A percentile compares a stretch with the other conserved stretches of the same genome.
Conservation (phyloP, 805 yeast genomes). For the Saccharomycopsis sp. region DNA sequence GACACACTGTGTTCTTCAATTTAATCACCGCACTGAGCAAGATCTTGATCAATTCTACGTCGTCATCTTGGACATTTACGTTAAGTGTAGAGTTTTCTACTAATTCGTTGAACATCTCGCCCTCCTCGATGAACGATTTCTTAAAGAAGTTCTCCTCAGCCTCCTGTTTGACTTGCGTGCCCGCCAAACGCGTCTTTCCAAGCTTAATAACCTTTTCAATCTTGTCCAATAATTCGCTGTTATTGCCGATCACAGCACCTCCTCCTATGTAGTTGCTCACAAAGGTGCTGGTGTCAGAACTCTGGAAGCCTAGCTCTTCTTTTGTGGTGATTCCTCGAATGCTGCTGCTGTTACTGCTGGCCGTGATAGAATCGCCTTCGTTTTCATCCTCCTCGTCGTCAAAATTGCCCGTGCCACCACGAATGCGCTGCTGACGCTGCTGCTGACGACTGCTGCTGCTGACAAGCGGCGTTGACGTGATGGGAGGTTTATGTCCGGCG, state of each 20-base stretch:
- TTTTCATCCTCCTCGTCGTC: neutral
- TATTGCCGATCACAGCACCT: neutral
- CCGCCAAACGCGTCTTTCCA: constrained; percentile 3
- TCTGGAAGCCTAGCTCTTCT: neutral
- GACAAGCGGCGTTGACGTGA: constrained; percentile 15
- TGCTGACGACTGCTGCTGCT: neutral
- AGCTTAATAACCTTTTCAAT: constrained; percentile 3
- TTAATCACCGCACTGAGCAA: constrained; percentile 10
- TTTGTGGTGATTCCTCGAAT: neutral
- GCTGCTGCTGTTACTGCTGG: neutral
- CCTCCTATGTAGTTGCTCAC: neutral
- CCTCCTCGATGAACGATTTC: neutral
- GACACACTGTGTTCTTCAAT: constrained; percentile 8
- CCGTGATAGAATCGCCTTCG: neutral
- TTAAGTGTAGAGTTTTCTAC: neutral
- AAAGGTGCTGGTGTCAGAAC: neutral
- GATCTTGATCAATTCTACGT: constrained; percentile 4
- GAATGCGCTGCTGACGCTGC: neutral
- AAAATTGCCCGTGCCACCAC: neutral
- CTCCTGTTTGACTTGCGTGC: neutral
- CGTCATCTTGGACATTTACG: neutral
- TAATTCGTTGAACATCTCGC: neutral
- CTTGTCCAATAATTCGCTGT: constrained; percentile 8
- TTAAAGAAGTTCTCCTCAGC: neutral
- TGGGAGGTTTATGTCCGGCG: constrained; percentile 6